phyloP scores from a whole-genome alignment of 192 early-diverging fungal species.

The Entomortierella beljakovae region DNA sequence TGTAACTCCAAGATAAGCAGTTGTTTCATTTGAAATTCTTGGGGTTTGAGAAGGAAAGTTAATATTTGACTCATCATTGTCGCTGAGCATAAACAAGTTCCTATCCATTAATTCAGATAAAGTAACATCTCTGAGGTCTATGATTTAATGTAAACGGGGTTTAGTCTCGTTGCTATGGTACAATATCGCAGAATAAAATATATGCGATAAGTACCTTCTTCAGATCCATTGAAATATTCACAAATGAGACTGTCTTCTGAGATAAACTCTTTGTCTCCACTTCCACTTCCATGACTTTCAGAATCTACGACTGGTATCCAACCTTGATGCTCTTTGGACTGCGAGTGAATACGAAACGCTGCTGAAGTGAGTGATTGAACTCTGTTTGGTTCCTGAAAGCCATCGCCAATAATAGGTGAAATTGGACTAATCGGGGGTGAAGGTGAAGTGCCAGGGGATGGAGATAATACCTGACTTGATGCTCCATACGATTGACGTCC shows the following conservation, averaged over 20 bases:
- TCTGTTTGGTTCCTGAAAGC: not conserved
- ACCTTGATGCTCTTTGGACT: not conserved
- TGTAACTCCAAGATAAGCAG: not conserved
- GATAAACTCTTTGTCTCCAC: not conserved
- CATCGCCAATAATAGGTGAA: not conserved
- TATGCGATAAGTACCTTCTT: slow-evolving; percentile 27
- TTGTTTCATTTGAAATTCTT: not conserved
- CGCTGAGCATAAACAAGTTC: slow-evolving; percentile 23
- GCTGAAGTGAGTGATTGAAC: not conserved
- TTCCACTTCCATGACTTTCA: not conserved
- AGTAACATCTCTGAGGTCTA: slow-evolving; percentile 44
- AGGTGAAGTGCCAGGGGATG: slow-evolving; percentile 1
- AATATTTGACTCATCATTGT: slow-evolving; percentile 5
- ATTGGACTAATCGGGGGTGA: slow-evolving; percentile 37
- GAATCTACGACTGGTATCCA: not conserved
- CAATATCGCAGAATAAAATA: too few relatives aligned
- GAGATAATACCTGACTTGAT: not conserved
- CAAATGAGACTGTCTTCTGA: slow-evolving; percentile 2
- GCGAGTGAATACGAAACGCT: not conserved
- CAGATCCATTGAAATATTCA: slow-evolving; percentile 1
- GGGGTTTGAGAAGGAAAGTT: not conserved
- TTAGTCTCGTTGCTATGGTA: not conserved
- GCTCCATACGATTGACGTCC: not conserved
- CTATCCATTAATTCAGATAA: slow-evolving; percentile 40
- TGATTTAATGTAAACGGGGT: not conserved